Evolutionary conservation across 805 yeast genomes (phyloP), one percentile per base, ranked within the genome.

Genomic region (Peterozyma toletana): DNA sequence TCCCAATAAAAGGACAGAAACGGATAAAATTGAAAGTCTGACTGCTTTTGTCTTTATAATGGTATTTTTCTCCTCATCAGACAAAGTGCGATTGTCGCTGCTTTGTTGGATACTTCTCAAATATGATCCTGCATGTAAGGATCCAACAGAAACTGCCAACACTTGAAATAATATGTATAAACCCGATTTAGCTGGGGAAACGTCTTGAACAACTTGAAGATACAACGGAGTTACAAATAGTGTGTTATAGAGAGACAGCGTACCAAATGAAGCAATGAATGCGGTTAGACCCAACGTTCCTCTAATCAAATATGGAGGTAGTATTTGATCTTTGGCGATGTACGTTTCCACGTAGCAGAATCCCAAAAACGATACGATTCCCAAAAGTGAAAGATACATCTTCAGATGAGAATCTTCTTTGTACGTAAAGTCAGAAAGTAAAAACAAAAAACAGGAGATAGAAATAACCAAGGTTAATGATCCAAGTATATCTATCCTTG

Each of bases 161-260:
- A 71, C 75, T 30, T 64, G 65, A 50, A 63, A 66, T 41, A 68
- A 59, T 37, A 68, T 68, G 49, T 66, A 70, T 1, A 54, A 47
- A 10, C 76, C 75, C 16, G 70, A 56, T 16, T 56, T 59, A 10
- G 66, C 53, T 5, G 70, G 67, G 5, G 55, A 49, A n/a, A 67
- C 53, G 35, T 59, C 64, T 42, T 69, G 73, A 5, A 70, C 62
- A n/a, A 67, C 53, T 48, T 71, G 75, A n/a, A 68, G 53, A 47
- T 68, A 71, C 9, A 70, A 43, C 2, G 76, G 76, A 4, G 64
- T 51, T 3, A 63, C 46, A 49, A 67, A 71, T 21, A 63, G 57
- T 14, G 54, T 51, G 39, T 64, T 60, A 47, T 66, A 68, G 5
- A 63, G 46, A 3, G 69, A 55, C 54, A 66, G 55, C 1, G 71